Evolutionary conservation across 768 basidiomycete genomes (phyloP).

Genomic region (Fibroporia radiculosa): DNA sequence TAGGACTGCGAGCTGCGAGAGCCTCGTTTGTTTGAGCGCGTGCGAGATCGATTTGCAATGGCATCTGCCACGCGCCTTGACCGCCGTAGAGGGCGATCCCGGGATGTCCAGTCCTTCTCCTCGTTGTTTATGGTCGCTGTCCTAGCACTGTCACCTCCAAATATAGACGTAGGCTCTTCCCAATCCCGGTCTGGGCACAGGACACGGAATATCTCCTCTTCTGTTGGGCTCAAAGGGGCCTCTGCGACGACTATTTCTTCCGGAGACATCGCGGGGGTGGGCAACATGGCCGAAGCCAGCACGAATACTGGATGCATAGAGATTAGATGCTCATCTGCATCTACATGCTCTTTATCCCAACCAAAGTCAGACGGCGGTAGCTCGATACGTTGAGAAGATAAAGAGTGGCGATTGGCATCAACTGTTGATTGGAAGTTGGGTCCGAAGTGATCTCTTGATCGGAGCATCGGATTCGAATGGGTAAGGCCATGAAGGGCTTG

Average conservation of each 20-base stretch:
- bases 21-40: conserved; percentile 32
- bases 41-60: conserved; percentile 40
- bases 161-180: conserved; percentile 29
- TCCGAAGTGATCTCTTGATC: conserved; percentile 51
- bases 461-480: conserved; percentile 22
- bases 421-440: conserved; percentile 50
- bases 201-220: conserved; percentile 63
- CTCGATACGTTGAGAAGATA: conserved; percentile 16
- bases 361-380: conserved; percentile 15
- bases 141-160: conserved; percentile 1
- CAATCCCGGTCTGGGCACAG: conserved; percentile 36
- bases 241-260: conserved; percentile 24
- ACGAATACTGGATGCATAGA: conserved; percentile 18
- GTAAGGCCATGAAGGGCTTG: conserved; percentile 52
- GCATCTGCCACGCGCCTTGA: conserved; percentile 66
- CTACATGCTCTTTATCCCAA: conserved; percentile 17
- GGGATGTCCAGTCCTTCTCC: conserved; percentile 10
- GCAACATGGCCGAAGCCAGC: background rate
- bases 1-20: conserved; percentile 23
- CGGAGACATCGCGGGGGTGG: conserved; percentile 9
- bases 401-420: conserved; percentile 29
- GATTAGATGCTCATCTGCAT: conserved; percentile 21
- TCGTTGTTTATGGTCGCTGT: conserved; percentile 2
- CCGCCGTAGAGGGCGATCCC: conserved; percentile 40
- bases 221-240: conserved; percentile 56